Percentiles rank a stretch among this genome's conserved stretches.
These are phyloP conservation scores for Leccinellum luteum DNA, from an alignment of 768 basidiomycete genomes.

Conservation along the genomic window DNA sequence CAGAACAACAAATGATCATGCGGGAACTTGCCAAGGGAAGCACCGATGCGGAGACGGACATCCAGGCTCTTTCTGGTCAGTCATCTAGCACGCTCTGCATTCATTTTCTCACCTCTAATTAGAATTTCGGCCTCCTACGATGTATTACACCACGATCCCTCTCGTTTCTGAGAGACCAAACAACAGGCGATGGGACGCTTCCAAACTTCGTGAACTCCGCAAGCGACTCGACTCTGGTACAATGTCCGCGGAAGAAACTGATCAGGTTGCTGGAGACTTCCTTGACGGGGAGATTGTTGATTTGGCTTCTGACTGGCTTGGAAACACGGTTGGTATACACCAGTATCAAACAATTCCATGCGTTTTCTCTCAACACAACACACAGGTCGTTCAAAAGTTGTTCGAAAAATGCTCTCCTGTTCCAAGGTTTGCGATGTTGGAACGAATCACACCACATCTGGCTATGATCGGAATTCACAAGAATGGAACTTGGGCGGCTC, in stretches of 20 bases:
- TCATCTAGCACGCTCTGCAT: constrained; percentile 7
- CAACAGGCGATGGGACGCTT: constrained; percentile 90
- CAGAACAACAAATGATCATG: constrained; percentile 98
- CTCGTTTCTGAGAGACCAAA: constrained; percentile 80
- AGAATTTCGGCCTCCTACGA: constrained; percentile 91
- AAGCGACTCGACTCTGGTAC: constrained; percentile 91
- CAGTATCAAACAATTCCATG: not conserved
- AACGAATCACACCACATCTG: constrained; percentile 88
- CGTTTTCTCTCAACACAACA: constrained; percentile 5
- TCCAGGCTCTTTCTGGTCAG: constrained; percentile 83
- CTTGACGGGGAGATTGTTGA: constrained; percentile 94
- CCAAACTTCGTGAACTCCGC: constrained; percentile 89
- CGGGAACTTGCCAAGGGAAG: constrained; percentile 81
- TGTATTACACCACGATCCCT: constrained; percentile 97
- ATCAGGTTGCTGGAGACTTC: constrained; percentile 86
- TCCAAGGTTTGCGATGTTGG: constrained; percentile 87
- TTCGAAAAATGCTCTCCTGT: constrained; percentile 83
- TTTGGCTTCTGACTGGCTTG: constrained; percentile 96
- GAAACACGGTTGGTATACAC: constrained; percentile 63
- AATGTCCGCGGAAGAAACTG: constrained; percentile 82
- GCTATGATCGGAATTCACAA: constrained; percentile 99
- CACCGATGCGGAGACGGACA: constrained; percentile 77
- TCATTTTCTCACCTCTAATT: constrained; percentile 9
- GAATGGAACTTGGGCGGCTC: constrained; percentile 99
- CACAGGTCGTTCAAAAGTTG: constrained; percentile 90